A percentile compares a stretch with the other conserved stretches of the same genome.
Conservation (phyloP, 129 eudicot genomes). For the Silybum marianum region DNA sequence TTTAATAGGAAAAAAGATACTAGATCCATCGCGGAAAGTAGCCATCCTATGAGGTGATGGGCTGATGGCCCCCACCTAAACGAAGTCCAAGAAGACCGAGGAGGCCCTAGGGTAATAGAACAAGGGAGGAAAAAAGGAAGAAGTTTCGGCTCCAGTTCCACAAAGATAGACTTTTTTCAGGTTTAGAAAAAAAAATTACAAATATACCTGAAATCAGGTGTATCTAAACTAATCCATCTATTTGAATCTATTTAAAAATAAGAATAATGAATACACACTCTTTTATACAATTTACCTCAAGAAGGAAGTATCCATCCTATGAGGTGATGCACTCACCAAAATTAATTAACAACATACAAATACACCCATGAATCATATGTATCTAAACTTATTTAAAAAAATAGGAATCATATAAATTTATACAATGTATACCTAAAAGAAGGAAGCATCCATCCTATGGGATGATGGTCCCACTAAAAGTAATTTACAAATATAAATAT, state of each 20-base stretch:
- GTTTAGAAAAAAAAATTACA: too few species aligned
- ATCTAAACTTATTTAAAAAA: not conserved
- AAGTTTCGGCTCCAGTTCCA: too few species aligned
- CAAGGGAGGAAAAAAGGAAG: too few species aligned
- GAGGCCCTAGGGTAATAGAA: too few species aligned
- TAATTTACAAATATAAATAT: not conserved
- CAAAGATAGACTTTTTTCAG: too few species aligned
- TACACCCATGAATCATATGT: not conserved
- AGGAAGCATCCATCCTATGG: not conserved
- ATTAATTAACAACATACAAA: not conserved
- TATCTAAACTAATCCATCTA: too few species aligned
- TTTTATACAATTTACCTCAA: not conserved
- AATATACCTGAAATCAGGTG: not conserved
- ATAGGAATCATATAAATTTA: not conserved
- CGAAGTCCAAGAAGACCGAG: too few species aligned
- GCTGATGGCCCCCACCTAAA: not conserved
- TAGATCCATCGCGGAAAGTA: not conserved
- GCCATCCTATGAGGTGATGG: too few species aligned
- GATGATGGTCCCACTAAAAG: not conserved
- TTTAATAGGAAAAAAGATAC: too few species aligned
- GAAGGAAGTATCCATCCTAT: not conserved
- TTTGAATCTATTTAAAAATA: not conserved
- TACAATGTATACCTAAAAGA: not conserved
- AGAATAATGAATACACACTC: not conserved
- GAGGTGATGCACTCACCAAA: not conserved